Conservation (phyloP, 2,329 filamentous ascomycete species). For the Paramyrothecium sp. region DNA sequence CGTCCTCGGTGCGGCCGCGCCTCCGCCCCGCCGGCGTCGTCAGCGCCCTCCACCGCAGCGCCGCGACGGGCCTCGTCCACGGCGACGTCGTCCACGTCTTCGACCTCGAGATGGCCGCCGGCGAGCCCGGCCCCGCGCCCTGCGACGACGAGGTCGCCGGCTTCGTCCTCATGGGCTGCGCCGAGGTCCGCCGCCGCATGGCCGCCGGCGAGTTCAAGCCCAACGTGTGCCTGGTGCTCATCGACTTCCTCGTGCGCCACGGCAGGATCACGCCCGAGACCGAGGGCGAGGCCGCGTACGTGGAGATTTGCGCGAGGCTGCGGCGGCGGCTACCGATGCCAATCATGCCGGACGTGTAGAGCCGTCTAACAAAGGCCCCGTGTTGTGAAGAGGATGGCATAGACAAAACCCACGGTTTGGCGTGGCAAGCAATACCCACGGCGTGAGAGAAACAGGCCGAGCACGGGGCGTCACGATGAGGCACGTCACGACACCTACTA, state of each 20-base stretch:
- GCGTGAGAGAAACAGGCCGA: no score
- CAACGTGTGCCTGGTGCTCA: conserved; percentile 73
- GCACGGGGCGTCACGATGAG: neutral
- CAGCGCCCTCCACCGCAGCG: conserved; percentile 30
- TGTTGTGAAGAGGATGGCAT: no score
- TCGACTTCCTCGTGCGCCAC: conserved; percentile 81
- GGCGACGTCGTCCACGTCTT: conserved; percentile 63
- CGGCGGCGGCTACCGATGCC: conserved; percentile 43
- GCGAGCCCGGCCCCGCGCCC: conserved; percentile 58
- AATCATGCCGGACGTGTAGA: conserved; percentile 17
- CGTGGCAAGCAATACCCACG: no score
- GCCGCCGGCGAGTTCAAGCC: conserved; percentile 75
- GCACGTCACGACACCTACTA: no score
- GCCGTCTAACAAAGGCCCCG: neutral
- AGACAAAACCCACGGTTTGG: no score
- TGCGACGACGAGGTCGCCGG: conserved; percentile 76
- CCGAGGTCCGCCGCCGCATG: conserved; percentile 60
- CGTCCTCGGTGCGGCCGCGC: conserved; percentile 19
- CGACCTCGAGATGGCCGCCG: conserved; percentile 64
- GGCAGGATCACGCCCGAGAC: conserved; percentile 70
- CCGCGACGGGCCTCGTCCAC: conserved; percentile 25
- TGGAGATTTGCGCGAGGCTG: conserved; percentile 59
- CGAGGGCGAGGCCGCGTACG: conserved; percentile 70
- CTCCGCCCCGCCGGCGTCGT: conserved; percentile 28
- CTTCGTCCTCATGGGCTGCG: conserved; percentile 66